phyloP scores from a whole-genome alignment of 352 stramenopile genomes.

The Globisporangium viniferum region DNA sequence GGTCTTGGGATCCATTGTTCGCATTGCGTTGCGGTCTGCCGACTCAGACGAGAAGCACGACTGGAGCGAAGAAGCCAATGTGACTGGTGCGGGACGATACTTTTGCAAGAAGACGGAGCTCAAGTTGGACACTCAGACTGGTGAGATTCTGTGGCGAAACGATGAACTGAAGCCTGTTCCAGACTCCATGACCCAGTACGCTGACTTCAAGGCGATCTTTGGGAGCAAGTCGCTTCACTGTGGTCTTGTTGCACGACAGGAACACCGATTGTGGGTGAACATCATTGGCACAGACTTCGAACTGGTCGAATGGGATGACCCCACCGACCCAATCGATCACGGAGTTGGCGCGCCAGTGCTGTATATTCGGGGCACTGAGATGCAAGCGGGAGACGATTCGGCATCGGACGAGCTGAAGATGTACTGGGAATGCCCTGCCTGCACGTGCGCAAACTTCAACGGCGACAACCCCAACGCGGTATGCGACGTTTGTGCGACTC shows the following conservation, averaged over 20 bases:
- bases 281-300: conserved; percentile 87
- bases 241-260: conserved; percentile 79
- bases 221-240: conserved; percentile 86
- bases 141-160: conserved; percentile 89
- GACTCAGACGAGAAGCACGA: conserved; percentile 57
- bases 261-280: conserved; percentile 87
- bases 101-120: conserved; percentile 72
- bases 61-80: conserved; percentile 55
- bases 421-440: conserved; percentile 86
- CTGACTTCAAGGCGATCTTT: conserved; percentile 84
- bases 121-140: conserved; percentile 84
- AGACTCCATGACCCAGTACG: conserved; percentile 89
- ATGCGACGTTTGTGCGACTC: conserved; percentile 77
- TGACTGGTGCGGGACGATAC: conserved; percentile 64
- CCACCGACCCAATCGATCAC: conserved; percentile 68
- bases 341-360: conserved; percentile 67
- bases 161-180: conserved; percentile 89
- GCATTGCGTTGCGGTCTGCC: conserved; percentile 61
- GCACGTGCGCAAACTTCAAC: conserved; percentile 86
- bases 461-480: conserved; percentile 72
- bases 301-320: conserved; percentile 87
- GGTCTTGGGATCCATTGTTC: conserved; percentile 67
- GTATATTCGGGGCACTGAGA: conserved; percentile 28
- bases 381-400: conserved; percentile 10
- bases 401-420: conserved; percentile 68